Conservation (phyloP, 306 rosid species). For the Pyrus pyrifolia region DNA sequence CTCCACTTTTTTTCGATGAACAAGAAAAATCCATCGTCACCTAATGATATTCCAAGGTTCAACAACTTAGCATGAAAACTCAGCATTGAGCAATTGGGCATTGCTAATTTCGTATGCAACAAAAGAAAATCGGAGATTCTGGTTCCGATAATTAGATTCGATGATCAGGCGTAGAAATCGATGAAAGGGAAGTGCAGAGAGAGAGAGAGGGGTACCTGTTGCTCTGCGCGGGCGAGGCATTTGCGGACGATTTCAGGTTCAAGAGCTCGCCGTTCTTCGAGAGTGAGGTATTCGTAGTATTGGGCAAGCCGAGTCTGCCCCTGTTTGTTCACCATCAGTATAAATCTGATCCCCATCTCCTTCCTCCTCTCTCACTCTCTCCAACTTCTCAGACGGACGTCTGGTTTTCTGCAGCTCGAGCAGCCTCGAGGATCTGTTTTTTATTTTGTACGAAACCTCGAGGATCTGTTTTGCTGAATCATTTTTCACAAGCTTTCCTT, state of each 20-base stretch:
- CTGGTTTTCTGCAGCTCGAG: background rate
- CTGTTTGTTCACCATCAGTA: constrained; percentile 91
- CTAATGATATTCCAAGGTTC: no score
- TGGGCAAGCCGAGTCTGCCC: constrained; percentile 97
- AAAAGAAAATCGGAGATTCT: background rate
- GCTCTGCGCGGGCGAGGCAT: constrained; percentile 84
- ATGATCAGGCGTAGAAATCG: background rate
- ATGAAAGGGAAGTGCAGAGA: background rate
- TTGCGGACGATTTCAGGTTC: constrained; percentile 93
- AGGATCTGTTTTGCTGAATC: background rate
- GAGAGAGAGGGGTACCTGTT: constrained; percentile 46
- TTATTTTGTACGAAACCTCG: background rate
- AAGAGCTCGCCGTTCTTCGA: constrained; percentile 84
- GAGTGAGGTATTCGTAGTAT: constrained; percentile 78
- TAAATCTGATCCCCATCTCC: constrained; percentile 88
- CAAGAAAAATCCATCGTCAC: background rate
- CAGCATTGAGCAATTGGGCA: background rate
- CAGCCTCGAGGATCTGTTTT: background rate
- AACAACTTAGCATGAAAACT: background rate
- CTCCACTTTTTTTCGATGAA: background rate
- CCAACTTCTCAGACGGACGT: background rate
- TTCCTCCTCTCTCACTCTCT: background rate
- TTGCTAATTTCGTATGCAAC: background rate
- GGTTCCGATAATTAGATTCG: background rate
- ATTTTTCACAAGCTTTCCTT: no score